Evolutionary conservation across 768 basidiomycete genomes (phyloP).

Genomic region (Lentinula detonsa): DNA sequence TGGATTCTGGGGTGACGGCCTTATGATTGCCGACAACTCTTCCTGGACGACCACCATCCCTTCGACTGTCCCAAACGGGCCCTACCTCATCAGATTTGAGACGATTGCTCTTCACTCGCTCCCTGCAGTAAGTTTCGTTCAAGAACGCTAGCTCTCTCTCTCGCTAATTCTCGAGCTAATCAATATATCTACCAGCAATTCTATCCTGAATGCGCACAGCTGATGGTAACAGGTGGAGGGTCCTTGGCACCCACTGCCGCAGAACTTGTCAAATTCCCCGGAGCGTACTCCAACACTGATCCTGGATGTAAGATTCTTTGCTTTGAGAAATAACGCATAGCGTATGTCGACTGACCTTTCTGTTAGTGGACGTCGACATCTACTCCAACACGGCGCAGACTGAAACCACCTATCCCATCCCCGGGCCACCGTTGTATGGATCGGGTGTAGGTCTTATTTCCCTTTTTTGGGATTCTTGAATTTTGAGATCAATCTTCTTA

Average conservation of each 20-base stretch:
- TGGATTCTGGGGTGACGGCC: conserved; percentile 36
- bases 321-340: conserved; percentile 6
- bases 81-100: conserved; percentile 44
- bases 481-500: background rate
- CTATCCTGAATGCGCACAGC: conserved; percentile 57
- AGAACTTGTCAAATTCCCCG: conserved; percentile 45
- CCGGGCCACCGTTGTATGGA: conserved; percentile 36
- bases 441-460: background rate
- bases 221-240: conserved; percentile 36
- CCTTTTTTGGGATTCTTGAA: background rate
- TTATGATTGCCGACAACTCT: conserved; percentile 39
- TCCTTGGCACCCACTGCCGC: conserved; percentile 29
- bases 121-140: conserved; percentile 36
- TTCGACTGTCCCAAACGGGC: conserved; percentile 33
- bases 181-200: conserved; percentile 38
- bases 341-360: background rate
- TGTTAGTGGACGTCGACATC: conserved; percentile 24
- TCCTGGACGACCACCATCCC: conserved; percentile 43
- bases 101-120: conserved; percentile 43
- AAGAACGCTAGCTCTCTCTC: background rate
- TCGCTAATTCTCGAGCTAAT: background rate
- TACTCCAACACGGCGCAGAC: conserved; percentile 33
- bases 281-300: conserved; percentile 35
- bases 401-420: conserved; percentile 34
- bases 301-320: conserved; percentile 34